These are phyloP conservation scores for Umbelopsis sp. DNA, from an alignment of 192 early-diverging fungal species.

Conservation along the genomic window DNA sequence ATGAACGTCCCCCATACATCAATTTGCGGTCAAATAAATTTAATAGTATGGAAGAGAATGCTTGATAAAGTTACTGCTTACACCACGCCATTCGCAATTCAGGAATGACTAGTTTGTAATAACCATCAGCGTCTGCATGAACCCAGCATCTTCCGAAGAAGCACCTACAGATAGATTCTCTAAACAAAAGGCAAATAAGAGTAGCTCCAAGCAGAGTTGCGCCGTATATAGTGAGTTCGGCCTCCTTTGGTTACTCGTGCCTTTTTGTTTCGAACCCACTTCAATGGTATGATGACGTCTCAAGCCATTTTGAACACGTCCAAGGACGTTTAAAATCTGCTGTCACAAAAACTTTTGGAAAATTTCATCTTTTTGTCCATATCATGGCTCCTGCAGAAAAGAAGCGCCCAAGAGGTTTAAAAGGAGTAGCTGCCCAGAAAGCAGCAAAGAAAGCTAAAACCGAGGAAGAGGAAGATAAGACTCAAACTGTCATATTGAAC, in stretches of 20 bases:
- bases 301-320: not conserved
- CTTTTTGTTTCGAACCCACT: not conserved
- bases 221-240: no score
- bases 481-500: conserved; percentile 44
- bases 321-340: not conserved
- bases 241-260: not conserved
- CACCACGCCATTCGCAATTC: not conserved
- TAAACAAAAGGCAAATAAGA: not conserved
- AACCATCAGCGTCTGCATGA: no score
- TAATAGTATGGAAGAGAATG: not conserved
- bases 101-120: not conserved
- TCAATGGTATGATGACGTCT: not conserved
- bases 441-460: conserved; percentile 27
- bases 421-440: conserved; percentile 33
- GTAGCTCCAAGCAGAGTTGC: not conserved
- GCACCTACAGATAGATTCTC: no score
- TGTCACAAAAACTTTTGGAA: conserved; percentile 18
- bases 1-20: no score
- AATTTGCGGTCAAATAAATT: no score
- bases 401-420: conserved; percentile 47
- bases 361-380: not conserved
- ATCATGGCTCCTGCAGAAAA: conserved; percentile 34
- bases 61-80: not conserved
- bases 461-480: conserved; percentile 22
- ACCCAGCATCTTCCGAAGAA: no score